phyloP scores from a whole-genome alignment of 108 stramenopile genomes.

The Discostella stelligeroides region DNA sequence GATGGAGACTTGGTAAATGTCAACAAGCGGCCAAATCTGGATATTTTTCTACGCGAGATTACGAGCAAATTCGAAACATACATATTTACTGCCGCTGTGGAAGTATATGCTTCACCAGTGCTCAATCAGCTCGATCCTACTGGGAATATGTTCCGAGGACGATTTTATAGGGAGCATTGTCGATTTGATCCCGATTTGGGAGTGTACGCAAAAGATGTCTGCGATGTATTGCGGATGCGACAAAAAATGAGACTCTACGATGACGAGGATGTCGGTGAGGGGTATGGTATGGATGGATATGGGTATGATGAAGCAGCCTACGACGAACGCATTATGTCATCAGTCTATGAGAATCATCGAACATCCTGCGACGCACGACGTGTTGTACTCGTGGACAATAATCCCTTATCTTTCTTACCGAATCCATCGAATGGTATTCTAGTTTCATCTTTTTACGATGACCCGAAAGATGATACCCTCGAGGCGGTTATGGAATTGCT shows the following conservation, averaged over 20 bases:
- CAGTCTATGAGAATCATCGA: constrained; percentile 1
- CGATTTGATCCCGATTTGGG: constrained; percentile 66
- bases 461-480: constrained; percentile 91
- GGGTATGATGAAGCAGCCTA: background rate
- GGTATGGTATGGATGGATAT: background rate
- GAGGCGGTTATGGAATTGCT: constrained; percentile 90
- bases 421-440: constrained; percentile 98
- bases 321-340: background rate
- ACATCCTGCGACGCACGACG: constrained; percentile 55
- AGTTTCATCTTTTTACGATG: constrained; percentile 97
- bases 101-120: constrained; percentile 93
- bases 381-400: constrained; percentile 97
- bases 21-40: constrained; percentile 93
- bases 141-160: constrained; percentile 72
- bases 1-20: constrained; percentile 91
- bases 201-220: constrained; percentile 89
- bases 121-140: constrained; percentile 93
- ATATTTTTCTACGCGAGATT: constrained; percentile 82
- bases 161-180: constrained; percentile 93
- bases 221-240: constrained; percentile 63
- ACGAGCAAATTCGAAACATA: constrained; percentile 88
- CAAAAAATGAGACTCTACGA: constrained; percentile 14
- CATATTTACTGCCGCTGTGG: constrained; percentile 97
- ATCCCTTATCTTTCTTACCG: constrained; percentile 89
- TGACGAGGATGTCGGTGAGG: constrained; percentile 2